Evolutionary conservation across 2,329 filamentous ascomycete species (phyloP).

Genomic region (Zarea fungicola): DNA sequence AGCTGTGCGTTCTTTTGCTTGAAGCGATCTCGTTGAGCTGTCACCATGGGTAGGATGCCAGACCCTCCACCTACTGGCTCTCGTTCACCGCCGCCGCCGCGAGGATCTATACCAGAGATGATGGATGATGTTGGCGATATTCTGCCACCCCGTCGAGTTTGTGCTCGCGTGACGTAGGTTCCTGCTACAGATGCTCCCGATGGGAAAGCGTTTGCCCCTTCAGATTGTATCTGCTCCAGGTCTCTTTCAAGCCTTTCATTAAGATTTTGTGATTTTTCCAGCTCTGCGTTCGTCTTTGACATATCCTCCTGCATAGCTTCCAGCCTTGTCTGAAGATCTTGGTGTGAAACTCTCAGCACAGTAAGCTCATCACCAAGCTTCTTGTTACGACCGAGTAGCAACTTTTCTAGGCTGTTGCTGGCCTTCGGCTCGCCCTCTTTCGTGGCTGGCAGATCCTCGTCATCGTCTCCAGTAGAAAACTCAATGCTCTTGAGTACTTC

Average conservation of each 20-base stretch:
- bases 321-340: conserved; percentile 78
- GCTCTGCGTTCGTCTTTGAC: conserved; percentile 74
- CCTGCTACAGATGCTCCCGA: conserved; percentile 89
- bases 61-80: conserved; percentile 71
- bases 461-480: conserved; percentile 86
- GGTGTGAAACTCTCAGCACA: conserved; percentile 85
- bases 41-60: conserved; percentile 95
- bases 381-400: conserved; percentile 89
- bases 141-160: conserved; percentile 59
- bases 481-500: conserved; percentile 98
- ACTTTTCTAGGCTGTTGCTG: conserved; percentile 81
- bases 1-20: conserved; percentile 92
- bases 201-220: conserved; percentile 77
- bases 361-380: conserved; percentile 93
- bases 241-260: conserved; percentile 91
- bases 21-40: conserved; percentile 94
- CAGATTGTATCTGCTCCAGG: conserved; percentile 78
- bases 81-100: conserved; percentile 39
- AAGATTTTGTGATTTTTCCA: conserved; percentile 78
- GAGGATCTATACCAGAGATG: conserved; percentile 89
- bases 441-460: conserved; percentile 56
- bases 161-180: conserved; percentile 67
- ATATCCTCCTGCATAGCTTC: conserved; percentile 79
- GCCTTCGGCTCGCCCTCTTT: conserved; percentile 38
- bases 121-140: conserved; percentile 95